Percentiles rank a stretch among this genome's conserved stretches.
These are phyloP conservation scores for Trichoderma koningii DNA, from an alignment of 2,329 filamentous ascomycete species.

Conservation along the genomic window DNA sequence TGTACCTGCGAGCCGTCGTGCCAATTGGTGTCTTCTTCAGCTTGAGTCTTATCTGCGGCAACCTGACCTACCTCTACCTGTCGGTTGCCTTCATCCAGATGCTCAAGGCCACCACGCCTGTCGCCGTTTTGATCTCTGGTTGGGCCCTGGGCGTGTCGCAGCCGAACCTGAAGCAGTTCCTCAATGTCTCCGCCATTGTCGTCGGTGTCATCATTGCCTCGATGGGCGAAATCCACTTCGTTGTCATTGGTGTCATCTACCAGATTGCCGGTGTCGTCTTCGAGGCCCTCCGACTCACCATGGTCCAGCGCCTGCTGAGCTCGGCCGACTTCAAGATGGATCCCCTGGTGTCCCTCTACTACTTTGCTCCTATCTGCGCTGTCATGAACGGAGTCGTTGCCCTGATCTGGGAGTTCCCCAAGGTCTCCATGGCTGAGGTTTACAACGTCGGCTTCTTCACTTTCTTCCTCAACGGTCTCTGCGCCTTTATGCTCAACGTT, in stretches of 20 bases:
- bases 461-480: conserved; percentile 73
- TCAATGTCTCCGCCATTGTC: conserved; percentile 94
- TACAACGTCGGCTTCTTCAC: conserved; percentile 72
- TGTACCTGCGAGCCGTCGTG: conserved; percentile 91
- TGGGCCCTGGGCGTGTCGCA: conserved; percentile 85
- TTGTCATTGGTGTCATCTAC: conserved; percentile 75
- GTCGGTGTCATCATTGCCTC: conserved; percentile 93
- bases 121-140: conserved; percentile 85
- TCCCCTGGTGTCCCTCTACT: conserved; percentile 84
- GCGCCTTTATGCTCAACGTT: conserved; percentile 80
- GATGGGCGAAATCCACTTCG: conserved; percentile 93
- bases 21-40: conserved; percentile 97
- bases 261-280: conserved; percentile 78
- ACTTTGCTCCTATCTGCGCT: conserved; percentile 83
- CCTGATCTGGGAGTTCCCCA: conserved; percentile 72
- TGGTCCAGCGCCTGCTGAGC: conserved; percentile 81
- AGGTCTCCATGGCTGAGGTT: conserved; percentile 68
- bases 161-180: conserved; percentile 81
- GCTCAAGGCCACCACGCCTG: conserved; percentile 97
- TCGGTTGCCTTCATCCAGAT: conserved; percentile 98
- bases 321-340: conserved; percentile 91
- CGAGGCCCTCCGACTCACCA: conserved; percentile 78
- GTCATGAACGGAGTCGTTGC: conserved; percentile 77
- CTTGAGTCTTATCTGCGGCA: conserved; percentile 93
- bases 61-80: conserved; percentile 92